These are phyloP conservation scores for Corchorus capsularis DNA, from an alignment of 345 rosid species.

Conservation along the genomic window DNA sequence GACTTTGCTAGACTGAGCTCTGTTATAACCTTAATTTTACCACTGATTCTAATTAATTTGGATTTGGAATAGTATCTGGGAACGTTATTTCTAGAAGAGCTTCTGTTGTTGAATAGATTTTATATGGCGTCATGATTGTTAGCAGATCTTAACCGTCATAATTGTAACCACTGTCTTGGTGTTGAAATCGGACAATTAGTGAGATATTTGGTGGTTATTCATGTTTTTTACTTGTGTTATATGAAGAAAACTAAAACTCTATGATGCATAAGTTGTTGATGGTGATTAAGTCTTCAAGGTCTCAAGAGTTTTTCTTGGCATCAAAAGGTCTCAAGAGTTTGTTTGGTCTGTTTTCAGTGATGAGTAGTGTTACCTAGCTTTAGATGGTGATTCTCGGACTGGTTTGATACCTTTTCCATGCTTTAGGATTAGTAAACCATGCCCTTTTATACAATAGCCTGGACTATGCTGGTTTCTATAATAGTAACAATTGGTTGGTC, in stretches of 20 bases:
- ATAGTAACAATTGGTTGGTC: background rate
- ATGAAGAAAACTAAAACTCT: background rate
- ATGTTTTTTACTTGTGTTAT: background rate
- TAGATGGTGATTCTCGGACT: no score
- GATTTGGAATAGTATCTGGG: background rate
- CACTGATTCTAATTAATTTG: background rate
- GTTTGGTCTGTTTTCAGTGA: background rate
- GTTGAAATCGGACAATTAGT: background rate
- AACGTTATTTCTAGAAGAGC: background rate
- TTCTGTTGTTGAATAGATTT: background rate
- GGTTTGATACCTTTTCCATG: no score
- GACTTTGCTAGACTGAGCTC: background rate
- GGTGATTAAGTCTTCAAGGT: background rate
- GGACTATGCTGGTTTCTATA: background rate
- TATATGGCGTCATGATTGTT: background rate
- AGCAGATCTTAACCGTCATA: background rate
- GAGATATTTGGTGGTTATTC: background rate
- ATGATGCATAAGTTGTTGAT: background rate
- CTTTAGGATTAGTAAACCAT: background rate
- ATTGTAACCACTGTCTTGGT: background rate
- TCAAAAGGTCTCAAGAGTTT: no score
- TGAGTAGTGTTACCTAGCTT: no score
- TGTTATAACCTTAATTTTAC: background rate
- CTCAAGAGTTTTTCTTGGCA: no score
- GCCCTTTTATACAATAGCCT: background rate